Evolutionary conservation across 139 green algal genomes (phyloP), one percentile per base, ranked within the genome.

Genomic region (Chlorella sp.): DNA sequence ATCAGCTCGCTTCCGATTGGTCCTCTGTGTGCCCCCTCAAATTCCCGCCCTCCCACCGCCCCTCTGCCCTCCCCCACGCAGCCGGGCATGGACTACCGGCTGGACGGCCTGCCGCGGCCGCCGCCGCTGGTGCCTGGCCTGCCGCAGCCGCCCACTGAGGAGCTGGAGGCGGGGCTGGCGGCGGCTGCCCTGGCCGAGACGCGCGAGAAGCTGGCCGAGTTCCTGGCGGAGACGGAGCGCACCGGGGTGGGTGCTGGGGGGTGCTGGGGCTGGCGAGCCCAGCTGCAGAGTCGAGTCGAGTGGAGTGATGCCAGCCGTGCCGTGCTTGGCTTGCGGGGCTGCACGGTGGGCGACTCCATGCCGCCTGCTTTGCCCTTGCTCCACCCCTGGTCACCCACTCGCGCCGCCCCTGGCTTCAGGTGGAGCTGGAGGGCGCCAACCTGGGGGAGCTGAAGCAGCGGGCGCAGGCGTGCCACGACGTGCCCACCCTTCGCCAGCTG

Each of bases 161-260:
- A 81, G 67, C 82, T 91, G 77, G 82, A 64, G 65, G 36, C 16
- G 38, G 30, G 58, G 58, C 32, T 72, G 40, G 67, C 72, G 6
- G 56, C 19, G 41, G 78, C 58, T 0, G 68, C 64, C 7, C 24
- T 91, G 40, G 36, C 34, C 0, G 88, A 86, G 17, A 74, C 86
- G 7, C 62, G 68, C 68, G 38, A 83, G 41, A 80, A 90, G 76
- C 43, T 88, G 56, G 84, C 86, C 40, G 46, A 19, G 30, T 81
- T 88, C 34, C n/a, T 90, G 14, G 36, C 28, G 11, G 78, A 90
- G 51, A 58, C 73, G 17, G n/a, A 84, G 69, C 81, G 41, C 34
- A 70, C 73, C 30, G 81, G 46, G 38, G 70, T 73, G 85, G 58
- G 48, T 58, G 73, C 44, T 9, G 41, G 20, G 1, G 40, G 24